Base-by-base conservation (phyloP, 73 alveolate genomes). In the Paramecium biaurelia region DNA sequence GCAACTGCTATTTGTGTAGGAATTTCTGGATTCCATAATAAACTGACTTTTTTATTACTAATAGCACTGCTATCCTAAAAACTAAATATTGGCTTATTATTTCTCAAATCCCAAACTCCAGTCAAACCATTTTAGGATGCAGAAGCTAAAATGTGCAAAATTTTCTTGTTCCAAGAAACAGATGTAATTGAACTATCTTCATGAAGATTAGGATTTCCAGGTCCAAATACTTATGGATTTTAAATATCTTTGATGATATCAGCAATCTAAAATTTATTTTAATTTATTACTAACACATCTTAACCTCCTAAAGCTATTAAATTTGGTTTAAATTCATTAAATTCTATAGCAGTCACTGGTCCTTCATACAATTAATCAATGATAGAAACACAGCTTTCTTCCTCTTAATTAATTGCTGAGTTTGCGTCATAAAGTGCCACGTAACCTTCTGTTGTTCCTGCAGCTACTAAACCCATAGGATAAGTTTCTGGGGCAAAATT, bases 21-120 rank as follows among this genome's bases (percentile, higher is more conserved):
- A 35, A 96, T 95, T 74, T 96, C 97, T 7, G 98, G 98, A 89
- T 96, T 97, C 98, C 99, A 97, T 14, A 95, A 95, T 42, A 97
- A 34, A 28, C 94, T 58, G 11, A 93, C 89, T 74, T 94, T 92
- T 70, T 87, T 92, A 11, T 92, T 72, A 70, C 93, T 86, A 43
- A 72, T 86, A 35, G 95, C 92, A 86, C 76, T 57, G 34, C 76
- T 74, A 88, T 89, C 95, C 86, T 79, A 89, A 24, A 96, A 87
- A 34, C 76, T 89, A 92, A 97, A 97, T 59, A 95, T 94, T 12
- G 98, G 86, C 56, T 94, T 92, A 72, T 93, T 93, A 43, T 76
- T 86, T 92, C 95, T 97, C 70, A 97, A 94, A 92, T 97, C 98
- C 98, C 98, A 97, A 9, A 97, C 99, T 34, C 70, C 97, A 0